A percentile compares a stretch with the other conserved stretches of the same genome.
Evolutionary conservation across 176 grass and related monocot species (phyloP).

Genomic region (Guadua angustifolia): DNA sequence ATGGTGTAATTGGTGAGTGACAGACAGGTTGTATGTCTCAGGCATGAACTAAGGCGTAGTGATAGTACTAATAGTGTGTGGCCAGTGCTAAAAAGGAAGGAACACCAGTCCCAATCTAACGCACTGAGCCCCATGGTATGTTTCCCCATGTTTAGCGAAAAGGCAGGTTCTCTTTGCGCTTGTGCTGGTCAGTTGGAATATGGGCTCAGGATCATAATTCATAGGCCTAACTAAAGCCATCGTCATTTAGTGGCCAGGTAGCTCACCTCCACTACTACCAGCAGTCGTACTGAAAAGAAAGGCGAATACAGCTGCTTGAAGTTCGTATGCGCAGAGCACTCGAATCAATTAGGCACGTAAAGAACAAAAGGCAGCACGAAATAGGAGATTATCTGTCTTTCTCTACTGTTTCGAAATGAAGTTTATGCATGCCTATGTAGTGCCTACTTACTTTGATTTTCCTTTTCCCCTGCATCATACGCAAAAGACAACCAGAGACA

Average conservation of each 20-base stretch:
- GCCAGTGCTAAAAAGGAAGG: not conserved
- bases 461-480: not conserved
- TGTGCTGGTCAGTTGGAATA: not conserved
- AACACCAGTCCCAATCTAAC: not conserved
- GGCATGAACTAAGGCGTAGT: too few relatives aligned
- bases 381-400: not conserved
- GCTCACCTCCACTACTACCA: constrained; percentile 15
- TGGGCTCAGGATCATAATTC: not conserved
- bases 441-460: not conserved
- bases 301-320: not conserved
- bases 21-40: not conserved
- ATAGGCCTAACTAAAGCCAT: constrained; percentile 38
- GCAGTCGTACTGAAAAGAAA: not conserved
- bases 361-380: not conserved
- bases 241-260: constrained; percentile 29
- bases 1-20: not conserved
- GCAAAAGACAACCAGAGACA: not conserved
- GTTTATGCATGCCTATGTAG: not conserved
- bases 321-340: not conserved
- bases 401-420: not conserved
- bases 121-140: not conserved
- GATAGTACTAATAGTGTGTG: not conserved
- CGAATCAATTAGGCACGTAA: not conserved
- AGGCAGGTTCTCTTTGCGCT: not conserved
- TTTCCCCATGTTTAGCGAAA: constrained; percentile 9